Conservation (phyloP, 768 basidiomycete genomes). For the Pleurotus tuoliensis region DNA sequence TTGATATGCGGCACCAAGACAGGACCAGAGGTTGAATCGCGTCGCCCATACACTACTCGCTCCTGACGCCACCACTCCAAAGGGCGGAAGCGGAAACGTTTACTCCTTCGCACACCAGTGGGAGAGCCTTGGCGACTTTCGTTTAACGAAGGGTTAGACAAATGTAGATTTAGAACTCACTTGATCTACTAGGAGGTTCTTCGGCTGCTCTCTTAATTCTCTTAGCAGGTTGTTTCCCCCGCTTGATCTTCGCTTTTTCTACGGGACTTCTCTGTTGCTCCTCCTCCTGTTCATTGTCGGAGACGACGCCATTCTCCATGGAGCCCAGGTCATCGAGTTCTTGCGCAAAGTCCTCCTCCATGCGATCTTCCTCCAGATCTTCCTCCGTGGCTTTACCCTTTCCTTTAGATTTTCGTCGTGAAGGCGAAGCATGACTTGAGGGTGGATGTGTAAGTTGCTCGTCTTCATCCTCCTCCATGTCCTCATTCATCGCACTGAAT, state of each 20-base stretch:
- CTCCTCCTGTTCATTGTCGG: conserved; percentile 23
- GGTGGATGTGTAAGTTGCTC: conserved; percentile 23
- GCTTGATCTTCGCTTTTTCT: conserved; percentile 15
- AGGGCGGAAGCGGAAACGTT: conserved; percentile 65
- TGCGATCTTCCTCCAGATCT: conserved; percentile 40
- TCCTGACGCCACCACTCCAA: conserved; percentile 94
- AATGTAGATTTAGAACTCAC: conserved; percentile 17
- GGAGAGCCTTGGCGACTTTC: conserved; percentile 24
- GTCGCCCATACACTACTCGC: conserved; percentile 75
- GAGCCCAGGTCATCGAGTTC: conserved; percentile 24
- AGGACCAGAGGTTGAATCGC: conserved; percentile 33
- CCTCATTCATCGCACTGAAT: conserved; percentile 47
- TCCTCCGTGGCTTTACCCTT: conserved; percentile 26
- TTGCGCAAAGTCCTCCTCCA: conserved; percentile 41
- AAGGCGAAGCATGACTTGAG: conserved; percentile 11
- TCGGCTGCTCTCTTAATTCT: conserved; percentile 27
- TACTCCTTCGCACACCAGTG: conserved; percentile 66
- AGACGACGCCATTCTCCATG: conserved; percentile 23
- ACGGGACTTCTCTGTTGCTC: conserved; percentile 14
- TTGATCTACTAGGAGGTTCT: conserved; percentile 28
- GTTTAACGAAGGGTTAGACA: neutral
- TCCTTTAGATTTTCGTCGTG: conserved; percentile 34
- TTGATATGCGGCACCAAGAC: conserved; percentile 65
- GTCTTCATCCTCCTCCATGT: conserved; percentile 41
- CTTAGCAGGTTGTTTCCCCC: neutral